A percentile compares a stretch with the other conserved stretches of the same genome.
Conservation (phyloP, 805 yeast genomes). For the Metschnikowia noctiluminum region DNA sequence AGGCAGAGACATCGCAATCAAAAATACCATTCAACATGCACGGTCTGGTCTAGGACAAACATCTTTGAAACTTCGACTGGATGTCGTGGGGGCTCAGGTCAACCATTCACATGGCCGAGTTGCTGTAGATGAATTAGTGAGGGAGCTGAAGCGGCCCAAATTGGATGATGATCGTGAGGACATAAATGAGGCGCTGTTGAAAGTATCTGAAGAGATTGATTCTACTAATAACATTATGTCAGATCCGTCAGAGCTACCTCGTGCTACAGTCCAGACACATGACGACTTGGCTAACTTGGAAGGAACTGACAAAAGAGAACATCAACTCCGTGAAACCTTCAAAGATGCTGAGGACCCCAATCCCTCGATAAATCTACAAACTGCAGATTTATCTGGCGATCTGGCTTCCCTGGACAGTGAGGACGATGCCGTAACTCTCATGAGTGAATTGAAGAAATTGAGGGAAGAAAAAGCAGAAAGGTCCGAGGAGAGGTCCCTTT, state of each 20-base stretch:
- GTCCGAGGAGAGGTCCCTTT: slow-evolving; percentile 4
- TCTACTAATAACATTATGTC: too few relatives aligned
- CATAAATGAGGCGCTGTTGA: too few relatives aligned
- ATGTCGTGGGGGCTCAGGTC: slow-evolving; percentile 18
- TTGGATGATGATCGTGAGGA: too few relatives aligned
- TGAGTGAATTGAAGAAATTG: slow-evolving; percentile 20
- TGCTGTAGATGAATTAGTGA: slow-evolving; percentile 20
- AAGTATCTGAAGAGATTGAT: too few relatives aligned
- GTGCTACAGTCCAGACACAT: too few relatives aligned
- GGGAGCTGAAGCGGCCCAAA: neutral
- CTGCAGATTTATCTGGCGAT: neutral
- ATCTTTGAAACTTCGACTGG: slow-evolving; percentile 30
- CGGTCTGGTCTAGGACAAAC: slow-evolving; percentile 33
- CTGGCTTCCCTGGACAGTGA: slow-evolving; percentile 6
- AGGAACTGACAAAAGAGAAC: neutral
- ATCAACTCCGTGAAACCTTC: neutral
- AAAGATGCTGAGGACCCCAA: too few relatives aligned
- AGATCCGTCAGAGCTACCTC: too few relatives aligned
- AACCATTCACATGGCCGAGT: slow-evolving; percentile 15
- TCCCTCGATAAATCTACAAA: too few relatives aligned
- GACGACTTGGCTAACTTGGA: neutral
- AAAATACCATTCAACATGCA: slow-evolving; percentile 35
- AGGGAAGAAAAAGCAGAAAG: slow-evolving; percentile 13
- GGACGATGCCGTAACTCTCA: slow-evolving; percentile 16
- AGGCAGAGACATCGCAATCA: slow-evolving; percentile 31